A percentile compares a stretch with the other conserved stretches of the same genome.
These are phyloP conservation scores for Cystobasidium sp. DNA, from an alignment of 1,284 basidiomycete species.

Conservation along the genomic window DNA sequence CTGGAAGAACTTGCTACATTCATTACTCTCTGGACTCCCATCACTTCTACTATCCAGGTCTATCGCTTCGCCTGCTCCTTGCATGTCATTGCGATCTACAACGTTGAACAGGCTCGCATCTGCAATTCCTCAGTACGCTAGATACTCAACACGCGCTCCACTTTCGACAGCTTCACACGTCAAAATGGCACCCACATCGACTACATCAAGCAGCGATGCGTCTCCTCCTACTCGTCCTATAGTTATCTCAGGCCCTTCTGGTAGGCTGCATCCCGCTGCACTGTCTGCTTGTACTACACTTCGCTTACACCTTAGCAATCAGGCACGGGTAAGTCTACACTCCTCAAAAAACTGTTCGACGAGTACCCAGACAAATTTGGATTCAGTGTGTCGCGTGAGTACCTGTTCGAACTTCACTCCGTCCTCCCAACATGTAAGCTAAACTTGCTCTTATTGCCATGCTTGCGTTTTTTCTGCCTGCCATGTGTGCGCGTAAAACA, in stretches of 20 bases:
- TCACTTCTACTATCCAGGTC: too few species aligned
- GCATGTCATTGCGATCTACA: not conserved
- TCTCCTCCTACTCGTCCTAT: constrained; percentile 29
- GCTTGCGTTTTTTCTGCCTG: not conserved
- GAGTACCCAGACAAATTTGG: constrained; percentile 85
- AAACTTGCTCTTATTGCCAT: constrained; percentile 2
- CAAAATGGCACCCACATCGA: constrained; percentile 20
- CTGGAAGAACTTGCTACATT: too few species aligned
- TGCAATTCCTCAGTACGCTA: too few species aligned
- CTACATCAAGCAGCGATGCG: constrained; percentile 5
- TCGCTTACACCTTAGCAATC: constrained; percentile 52
- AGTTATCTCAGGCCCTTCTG: constrained; percentile 39
- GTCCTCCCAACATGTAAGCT: not conserved
- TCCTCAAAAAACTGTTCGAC: constrained; percentile 80
- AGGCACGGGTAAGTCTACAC: constrained; percentile 92
- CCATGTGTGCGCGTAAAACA: constrained; percentile 56
- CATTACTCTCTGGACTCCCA: too few species aligned
- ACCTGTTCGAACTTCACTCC: too few species aligned
- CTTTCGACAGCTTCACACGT: not conserved
- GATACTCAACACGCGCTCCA: not conserved
- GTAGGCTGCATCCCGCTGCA: not conserved
- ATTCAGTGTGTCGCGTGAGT: constrained; percentile 91
- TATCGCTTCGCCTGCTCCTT: not conserved
- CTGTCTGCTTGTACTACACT: not conserved
- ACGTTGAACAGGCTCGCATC: too few species aligned